Conservation (phyloP, 1,284 basidiomycete species). For the Neotropicomus parvogracilis region DNA sequence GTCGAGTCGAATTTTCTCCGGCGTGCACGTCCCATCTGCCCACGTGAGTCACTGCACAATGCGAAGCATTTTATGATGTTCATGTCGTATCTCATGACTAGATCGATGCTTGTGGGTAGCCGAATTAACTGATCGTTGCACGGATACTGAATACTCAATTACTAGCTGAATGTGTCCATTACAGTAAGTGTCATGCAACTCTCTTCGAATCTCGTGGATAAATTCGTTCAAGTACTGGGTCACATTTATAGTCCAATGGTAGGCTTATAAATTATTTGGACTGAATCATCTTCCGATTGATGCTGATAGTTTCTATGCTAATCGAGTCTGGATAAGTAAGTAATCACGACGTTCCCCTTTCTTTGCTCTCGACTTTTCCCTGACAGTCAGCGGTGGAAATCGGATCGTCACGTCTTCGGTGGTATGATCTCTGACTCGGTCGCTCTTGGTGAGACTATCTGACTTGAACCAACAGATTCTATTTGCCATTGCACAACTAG, state of each 20-base stretch:
- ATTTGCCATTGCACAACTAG: conserved; percentile 11
- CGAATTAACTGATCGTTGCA: neutral
- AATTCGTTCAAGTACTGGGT: conserved; percentile 13
- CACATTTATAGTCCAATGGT: conserved; percentile 22
- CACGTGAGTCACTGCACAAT: too few relatives aligned
- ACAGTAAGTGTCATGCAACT: conserved; percentile 6
- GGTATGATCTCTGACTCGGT: conserved; percentile 9
- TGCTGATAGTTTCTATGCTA: conserved; percentile 18
- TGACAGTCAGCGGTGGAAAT: conserved; percentile 23
- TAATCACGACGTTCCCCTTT: neutral
- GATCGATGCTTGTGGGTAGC: conserved; percentile 5
- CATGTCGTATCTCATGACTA: neutral
- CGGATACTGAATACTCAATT: neutral
- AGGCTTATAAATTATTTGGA: neutral
- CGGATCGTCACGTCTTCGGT: conserved; percentile 15
- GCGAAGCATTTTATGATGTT: neutral
- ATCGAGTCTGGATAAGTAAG: too few relatives aligned
- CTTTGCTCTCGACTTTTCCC: neutral
- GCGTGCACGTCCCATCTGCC: too few relatives aligned
- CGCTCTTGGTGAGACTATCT: neutral
- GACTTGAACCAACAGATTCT: conserved; percentile 8
- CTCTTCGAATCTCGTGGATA: neutral
- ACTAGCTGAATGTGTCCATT: neutral
- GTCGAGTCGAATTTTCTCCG: too few relatives aligned
- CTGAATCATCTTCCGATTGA: conserved; percentile 1